A percentile compares a stretch with the other conserved stretches of the same genome.
phyloP scores from a whole-genome alignment of 257 asterid genomes.

The Rehmannia glutinosa region DNA sequence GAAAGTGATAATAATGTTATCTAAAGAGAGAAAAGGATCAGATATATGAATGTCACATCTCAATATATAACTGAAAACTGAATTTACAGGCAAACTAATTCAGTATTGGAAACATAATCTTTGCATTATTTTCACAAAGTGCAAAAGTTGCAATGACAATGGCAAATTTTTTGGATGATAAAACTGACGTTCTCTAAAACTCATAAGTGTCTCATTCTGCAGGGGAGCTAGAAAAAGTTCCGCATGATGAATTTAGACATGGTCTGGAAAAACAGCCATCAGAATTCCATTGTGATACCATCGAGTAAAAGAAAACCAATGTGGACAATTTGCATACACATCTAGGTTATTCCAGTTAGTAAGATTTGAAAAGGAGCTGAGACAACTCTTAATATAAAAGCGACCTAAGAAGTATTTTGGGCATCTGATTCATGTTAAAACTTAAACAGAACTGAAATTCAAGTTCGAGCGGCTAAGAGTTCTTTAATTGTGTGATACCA shows the following conservation, averaged over 20 bases:
- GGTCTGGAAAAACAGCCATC: not conserved
- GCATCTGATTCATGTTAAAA: slow-evolving; percentile 11
- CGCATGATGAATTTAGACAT: not conserved
- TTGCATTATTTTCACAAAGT: not conserved
- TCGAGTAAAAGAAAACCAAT: not conserved
- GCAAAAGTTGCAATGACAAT: not conserved
- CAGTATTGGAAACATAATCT: not conserved
- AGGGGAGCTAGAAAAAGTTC: not conserved
- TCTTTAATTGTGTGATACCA: not conserved
- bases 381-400: not conserved
- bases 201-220: not conserved
- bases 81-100: not conserved
- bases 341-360: not conserved
- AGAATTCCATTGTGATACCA: not conserved
- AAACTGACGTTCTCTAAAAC: not conserved
- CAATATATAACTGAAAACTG: not conserved
- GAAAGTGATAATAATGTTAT: too few species aligned
- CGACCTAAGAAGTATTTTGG: not conserved
- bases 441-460: not conserved
- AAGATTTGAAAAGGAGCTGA: not conserved
- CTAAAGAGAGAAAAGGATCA: not conserved
- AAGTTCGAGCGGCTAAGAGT: not conserved
- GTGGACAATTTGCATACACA: not conserved
- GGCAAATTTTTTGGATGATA: not conserved
- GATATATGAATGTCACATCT: not conserved